A percentile compares a stretch with the other conserved stretches of the same genome.
Evolutionary conservation across 768 basidiomycete species (phyloP).

Genomic region (Lanmaoa pseudosensibilis): DNA sequence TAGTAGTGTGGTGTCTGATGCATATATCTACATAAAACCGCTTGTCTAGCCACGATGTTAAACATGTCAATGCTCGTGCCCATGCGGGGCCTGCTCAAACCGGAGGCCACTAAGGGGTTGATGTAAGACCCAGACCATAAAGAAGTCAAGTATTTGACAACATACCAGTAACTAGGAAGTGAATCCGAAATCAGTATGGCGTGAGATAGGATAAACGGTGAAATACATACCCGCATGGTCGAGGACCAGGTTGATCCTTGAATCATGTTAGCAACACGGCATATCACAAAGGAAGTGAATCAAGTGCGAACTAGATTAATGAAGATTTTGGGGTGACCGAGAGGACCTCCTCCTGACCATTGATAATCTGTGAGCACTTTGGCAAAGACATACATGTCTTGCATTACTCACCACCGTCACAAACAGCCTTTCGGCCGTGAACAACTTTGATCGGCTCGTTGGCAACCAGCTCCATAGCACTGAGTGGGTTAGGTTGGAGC

Average conservation of each 20-base stretch:
- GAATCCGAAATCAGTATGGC: slow-evolving; percentile 9
- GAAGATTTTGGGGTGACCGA: slow-evolving; percentile 96
- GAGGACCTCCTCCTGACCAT: slow-evolving; percentile 83
- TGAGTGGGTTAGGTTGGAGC: slow-evolving; percentile 84
- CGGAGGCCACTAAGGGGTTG: slow-evolving; percentile 67
- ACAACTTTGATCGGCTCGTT: slow-evolving; percentile 85
- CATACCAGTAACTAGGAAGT: slow-evolving; percentile 49
- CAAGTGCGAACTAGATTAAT: slow-evolving; percentile 79
- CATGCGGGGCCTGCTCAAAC: slow-evolving; percentile 81
- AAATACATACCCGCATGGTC: slow-evolving; percentile 80
- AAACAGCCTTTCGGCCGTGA: slow-evolving; percentile 80
- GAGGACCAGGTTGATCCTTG: slow-evolving; percentile 86
- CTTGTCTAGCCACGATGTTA: not conserved
- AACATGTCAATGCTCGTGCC: slow-evolving; percentile 42
- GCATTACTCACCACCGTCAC: slow-evolving; percentile 84
- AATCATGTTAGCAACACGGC: slow-evolving; percentile 8
- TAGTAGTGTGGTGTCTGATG: slow-evolving; percentile 9
- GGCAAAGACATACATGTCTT: slow-evolving; percentile 1
- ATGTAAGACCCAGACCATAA: not conserved
- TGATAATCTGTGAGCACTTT: slow-evolving; percentile 14
- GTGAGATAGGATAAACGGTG: slow-evolving; percentile 2
- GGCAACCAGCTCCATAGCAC: slow-evolving; percentile 87
- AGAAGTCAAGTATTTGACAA: slow-evolving; percentile 1
- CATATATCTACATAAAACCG: slow-evolving; percentile 13
- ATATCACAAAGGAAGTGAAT: not conserved